Evolutionary conservation across 352 stramenopile species (phyloP).

Genomic region (Peronospora belbahrii): DNA sequence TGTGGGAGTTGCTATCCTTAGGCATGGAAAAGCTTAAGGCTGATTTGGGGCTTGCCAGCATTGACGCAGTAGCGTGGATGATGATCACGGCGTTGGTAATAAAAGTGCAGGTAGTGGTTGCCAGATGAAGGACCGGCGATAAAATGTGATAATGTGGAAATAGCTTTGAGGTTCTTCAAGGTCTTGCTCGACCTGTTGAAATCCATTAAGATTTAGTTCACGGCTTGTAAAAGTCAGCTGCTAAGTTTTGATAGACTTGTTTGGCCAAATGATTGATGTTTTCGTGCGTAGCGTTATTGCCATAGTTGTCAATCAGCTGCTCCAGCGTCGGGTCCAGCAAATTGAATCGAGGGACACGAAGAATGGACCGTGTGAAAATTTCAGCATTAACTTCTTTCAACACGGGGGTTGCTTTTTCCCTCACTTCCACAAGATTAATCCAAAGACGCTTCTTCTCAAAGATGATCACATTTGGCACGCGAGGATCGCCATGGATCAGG

Average conservation of each 20-base stretch:
- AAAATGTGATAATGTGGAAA: slow-evolving; percentile 3
- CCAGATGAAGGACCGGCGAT: neutral
- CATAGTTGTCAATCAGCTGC: slow-evolving; percentile 17
- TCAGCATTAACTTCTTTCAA: slow-evolving; percentile 20
- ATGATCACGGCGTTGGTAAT: slow-evolving; percentile 17
- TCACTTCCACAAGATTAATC: slow-evolving; percentile 27
- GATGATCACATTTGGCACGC: no score
- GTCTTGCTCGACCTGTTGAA: slow-evolving; percentile 7
- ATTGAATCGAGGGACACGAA: slow-evolving; percentile 5
- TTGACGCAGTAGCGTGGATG: slow-evolving; percentile 57
- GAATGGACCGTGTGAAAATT: slow-evolving; percentile 25
- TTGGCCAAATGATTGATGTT: slow-evolving; percentile 19
- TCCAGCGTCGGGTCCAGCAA: slow-evolving; percentile 5
- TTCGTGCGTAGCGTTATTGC: slow-evolving; percentile 11
- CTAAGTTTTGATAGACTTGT: no score
- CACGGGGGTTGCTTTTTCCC: slow-evolving; percentile 12
- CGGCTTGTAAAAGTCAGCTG: no score
- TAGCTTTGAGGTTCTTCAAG: neutral
- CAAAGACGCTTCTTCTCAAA: slow-evolving; percentile 21
- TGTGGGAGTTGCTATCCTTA: slow-evolving; percentile 79
- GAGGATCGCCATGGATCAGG: no score
- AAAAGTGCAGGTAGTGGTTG: slow-evolving; percentile 14
- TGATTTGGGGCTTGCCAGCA: slow-evolving; percentile 79
- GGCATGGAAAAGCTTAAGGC: slow-evolving; percentile 88
- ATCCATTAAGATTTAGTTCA: no score